A percentile compares a stretch with the other conserved stretches of the same genome.
These are phyloP conservation scores for Bromus sterilis DNA, from an alignment of 176 grass and related monocot species.

Conservation along the genomic window DNA sequence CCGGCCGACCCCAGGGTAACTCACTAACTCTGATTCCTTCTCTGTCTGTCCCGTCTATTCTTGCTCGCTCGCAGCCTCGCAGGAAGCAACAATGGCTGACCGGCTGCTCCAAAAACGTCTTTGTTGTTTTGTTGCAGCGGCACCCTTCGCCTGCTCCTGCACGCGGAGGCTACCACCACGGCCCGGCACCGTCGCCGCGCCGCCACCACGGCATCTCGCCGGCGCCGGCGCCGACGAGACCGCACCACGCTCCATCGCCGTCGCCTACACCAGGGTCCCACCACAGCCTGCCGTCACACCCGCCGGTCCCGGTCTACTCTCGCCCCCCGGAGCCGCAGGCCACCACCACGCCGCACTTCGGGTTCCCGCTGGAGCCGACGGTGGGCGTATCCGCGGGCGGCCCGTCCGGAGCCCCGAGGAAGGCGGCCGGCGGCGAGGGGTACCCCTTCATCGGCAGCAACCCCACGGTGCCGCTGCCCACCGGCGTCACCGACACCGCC, in stretches of 20 bases:
- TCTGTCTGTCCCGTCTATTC: not conserved
- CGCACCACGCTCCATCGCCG: conserved; percentile 2
- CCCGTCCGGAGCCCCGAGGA: not conserved
- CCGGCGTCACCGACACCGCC: conserved; percentile 38
- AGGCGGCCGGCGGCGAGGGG: conserved; percentile 7
- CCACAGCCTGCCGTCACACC: not conserved
- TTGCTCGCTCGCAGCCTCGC: no score
- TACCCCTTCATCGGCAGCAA: conserved; percentile 57
- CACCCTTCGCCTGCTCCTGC: not conserved
- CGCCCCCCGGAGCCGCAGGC: not conserved
- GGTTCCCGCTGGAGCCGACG: conserved; percentile 41
- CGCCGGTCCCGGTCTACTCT: not conserved
- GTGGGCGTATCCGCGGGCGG: conserved; percentile 8
- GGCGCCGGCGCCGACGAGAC: not conserved
- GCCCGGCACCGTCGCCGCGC: not conserved
- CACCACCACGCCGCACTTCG: conserved; percentile 23
- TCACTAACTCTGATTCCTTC: not conserved
- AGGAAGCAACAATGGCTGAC: not conserved
- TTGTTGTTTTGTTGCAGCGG: not conserved
- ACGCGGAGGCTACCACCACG: not conserved
- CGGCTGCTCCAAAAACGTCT: not conserved
- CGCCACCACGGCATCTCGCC: not conserved
- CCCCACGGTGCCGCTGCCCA: conserved; percentile 48
- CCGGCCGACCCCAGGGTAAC: not conserved
- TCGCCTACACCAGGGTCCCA: conserved; percentile 27